A percentile compares a stretch with the other conserved stretches of the same genome.
These are phyloP conservation scores for Guadua angustifolia DNA, from an alignment of 176 grass and related monocot genomes.

Conservation along the genomic window DNA sequence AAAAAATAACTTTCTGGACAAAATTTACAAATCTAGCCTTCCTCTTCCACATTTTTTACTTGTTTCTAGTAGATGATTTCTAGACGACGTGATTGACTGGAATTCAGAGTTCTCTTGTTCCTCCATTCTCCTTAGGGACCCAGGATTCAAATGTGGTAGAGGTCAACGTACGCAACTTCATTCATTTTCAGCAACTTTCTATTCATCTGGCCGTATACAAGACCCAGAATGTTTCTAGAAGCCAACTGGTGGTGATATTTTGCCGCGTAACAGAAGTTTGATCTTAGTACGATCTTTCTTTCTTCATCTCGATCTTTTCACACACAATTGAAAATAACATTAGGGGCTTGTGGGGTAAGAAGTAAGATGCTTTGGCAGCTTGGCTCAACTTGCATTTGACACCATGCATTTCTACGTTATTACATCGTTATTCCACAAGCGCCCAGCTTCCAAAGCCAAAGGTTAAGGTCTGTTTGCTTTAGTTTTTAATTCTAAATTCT, in stretches of 20 bases:
- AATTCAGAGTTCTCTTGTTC: neutral
- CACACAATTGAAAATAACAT: too few relatives aligned
- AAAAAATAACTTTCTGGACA: too few relatives aligned
- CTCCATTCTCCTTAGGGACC: neutral
- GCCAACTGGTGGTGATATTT: neutral
- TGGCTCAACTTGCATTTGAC: neutral
- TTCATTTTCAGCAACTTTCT: neutral
- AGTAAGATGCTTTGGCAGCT: too few relatives aligned
- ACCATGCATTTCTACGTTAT: constrained; percentile 7
- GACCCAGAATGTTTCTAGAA: constrained; percentile 22
- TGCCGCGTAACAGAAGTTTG: neutral
- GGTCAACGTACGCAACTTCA: neutral
- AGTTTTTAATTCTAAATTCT: too few relatives aligned
- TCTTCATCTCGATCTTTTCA: neutral
- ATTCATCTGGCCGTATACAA: neutral
- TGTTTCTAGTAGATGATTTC: neutral
- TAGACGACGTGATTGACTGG: neutral
- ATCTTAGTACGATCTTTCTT: neutral
- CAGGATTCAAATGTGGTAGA: neutral
- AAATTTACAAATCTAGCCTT: too few relatives aligned
- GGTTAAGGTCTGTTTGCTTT: too few relatives aligned
- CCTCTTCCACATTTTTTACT: too few relatives aligned
- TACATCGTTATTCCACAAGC: neutral
- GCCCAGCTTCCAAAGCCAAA: neutral
- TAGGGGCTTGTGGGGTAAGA: neutral